Evolutionary conservation across 179 eudicot species (phyloP), one percentile per base, ranked within the genome.

Genomic region (Spinacia oleracea): DNA sequence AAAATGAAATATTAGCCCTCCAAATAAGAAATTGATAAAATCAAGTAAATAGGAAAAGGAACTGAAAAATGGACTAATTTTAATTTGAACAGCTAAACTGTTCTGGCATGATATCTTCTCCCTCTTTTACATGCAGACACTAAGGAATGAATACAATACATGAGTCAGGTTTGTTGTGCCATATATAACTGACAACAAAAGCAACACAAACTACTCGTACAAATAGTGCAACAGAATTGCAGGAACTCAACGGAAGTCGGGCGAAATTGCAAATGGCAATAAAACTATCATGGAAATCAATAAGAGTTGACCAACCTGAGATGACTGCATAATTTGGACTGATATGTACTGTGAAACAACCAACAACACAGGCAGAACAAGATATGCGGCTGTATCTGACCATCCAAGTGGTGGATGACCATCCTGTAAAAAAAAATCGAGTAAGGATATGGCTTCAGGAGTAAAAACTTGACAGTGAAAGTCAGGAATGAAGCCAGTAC

Each of bases 341-440:
- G 98, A 93, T 67, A 92, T 78, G 85, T 92, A 96, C 82, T 96
- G 99, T 43, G 98, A 85, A 43, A 87, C 63, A 69, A 96, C 87
- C 73, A 96, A 85, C 76, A 96, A 85, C 78, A 91, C 84, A 20
- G 99, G 99, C 85, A 96, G 79, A 72, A 90, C 98, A 78, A 96
- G 98, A 89, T 96, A 96, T 46, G 99, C 94, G 48, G 89, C 84
- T 55, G 99, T 93, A 83, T 92, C 94, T 76, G 97, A 83, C 98
- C 98, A 95, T 71, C 98, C 98, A 81, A 93, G 97, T 0, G 98
- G 97, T 50, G 99, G 98, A 51, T 92, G 98, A 78, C 99, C 99
- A 89, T 93, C 99, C 98, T 93, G 86, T 60, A 51, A 65, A 73
- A 79, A 79, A 74, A 75, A 63, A 63, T 63, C 50, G 69, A 27